These are phyloP conservation scores for Parathielavia appendiculata DNA, from an alignment of 495 filamentous ascomycete genomes.

Conservation along the genomic window DNA sequence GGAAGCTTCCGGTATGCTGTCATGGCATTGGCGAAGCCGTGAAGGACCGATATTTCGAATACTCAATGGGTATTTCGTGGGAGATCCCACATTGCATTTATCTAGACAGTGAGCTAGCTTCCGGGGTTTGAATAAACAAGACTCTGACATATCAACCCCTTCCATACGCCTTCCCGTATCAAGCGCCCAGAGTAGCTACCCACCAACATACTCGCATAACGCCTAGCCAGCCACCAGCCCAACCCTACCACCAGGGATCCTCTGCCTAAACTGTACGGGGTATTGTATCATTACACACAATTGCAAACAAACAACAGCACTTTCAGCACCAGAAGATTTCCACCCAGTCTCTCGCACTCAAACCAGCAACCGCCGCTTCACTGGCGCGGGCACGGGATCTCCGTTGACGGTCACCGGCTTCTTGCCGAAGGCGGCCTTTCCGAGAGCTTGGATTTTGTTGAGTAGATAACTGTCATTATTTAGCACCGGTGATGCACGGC, in stretches of 20 bases:
- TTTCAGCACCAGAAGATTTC: no score
- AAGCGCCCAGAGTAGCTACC: neutral
- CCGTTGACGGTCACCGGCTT: conserved; percentile 26
- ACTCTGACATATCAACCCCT: neutral
- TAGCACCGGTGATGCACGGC: conserved; percentile 17
- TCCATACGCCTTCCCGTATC: neutral
- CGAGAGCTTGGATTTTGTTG: conserved; percentile 40
- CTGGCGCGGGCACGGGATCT: conserved; percentile 27
- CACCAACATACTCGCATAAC: no score
- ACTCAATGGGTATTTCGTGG: neutral
- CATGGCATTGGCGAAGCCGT: conserved; percentile 49
- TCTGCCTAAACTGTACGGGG: neutral
- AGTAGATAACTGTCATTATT: conserved; percentile 36
- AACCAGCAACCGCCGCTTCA: conserved; percentile 36
- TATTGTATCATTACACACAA: no score
- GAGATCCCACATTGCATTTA: neutral
- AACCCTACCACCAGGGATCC: no score
- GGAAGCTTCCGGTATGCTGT: conserved; percentile 54
- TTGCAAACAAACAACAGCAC: no score
- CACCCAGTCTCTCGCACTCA: conserved; percentile 9
- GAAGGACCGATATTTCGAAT: neutral
- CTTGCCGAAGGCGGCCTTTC: conserved; percentile 27
- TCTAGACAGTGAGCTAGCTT: neutral
- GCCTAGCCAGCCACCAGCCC: neutral
- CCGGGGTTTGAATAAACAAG: neutral